A percentile compares a stretch with the other conserved stretches of the same genome.
Evolutionary conservation across 2,329 filamentous ascomycete genomes (phyloP).

Genomic region (Cytospora piceae): DNA sequence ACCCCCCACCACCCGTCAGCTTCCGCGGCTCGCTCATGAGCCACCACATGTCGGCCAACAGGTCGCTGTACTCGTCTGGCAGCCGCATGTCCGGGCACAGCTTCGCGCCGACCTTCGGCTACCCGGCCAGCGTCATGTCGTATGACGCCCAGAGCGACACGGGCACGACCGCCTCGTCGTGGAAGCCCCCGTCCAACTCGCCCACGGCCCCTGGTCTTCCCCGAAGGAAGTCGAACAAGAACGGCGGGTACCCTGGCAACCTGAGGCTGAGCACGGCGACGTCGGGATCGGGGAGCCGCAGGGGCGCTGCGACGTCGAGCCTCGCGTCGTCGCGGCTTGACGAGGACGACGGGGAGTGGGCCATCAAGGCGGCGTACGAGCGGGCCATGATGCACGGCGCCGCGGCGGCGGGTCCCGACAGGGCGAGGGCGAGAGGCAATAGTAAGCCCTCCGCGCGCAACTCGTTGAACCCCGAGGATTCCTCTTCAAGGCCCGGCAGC

Average conservation of each 20-base stretch:
- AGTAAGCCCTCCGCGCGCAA: not conserved
- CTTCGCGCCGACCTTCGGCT: constrained; percentile 29
- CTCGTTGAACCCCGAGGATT: not conserved
- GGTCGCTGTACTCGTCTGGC: constrained; percentile 35
- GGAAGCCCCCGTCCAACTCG: constrained; percentile 13
- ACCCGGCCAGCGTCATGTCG: constrained; percentile 37
- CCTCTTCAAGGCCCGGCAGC: constrained; percentile 20
- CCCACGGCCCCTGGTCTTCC: constrained; percentile 15
- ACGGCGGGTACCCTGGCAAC: constrained; percentile 12
- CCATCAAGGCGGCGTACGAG: constrained; percentile 7
- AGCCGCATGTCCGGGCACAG: constrained; percentile 13
- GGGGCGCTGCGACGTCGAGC: constrained; percentile 16
- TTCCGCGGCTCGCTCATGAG: constrained; percentile 28
- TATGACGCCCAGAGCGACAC: constrained; percentile 17
- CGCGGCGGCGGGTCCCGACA: not conserved
- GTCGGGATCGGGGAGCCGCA: constrained; percentile 29
- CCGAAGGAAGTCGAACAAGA: constrained; percentile 18
- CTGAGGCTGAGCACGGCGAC: constrained; percentile 29
- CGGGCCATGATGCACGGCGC: constrained; percentile 9
- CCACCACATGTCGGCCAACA: constrained; percentile 31
- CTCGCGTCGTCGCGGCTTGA: constrained; percentile 27
- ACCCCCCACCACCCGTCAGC: constrained; percentile 19
- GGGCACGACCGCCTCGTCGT: constrained; percentile 17
- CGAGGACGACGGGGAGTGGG: constrained; percentile 17
- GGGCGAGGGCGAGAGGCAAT: not conserved